Conservation (phyloP, 805 yeast genomes). For the Saccharomyces eubayanus region DNA sequence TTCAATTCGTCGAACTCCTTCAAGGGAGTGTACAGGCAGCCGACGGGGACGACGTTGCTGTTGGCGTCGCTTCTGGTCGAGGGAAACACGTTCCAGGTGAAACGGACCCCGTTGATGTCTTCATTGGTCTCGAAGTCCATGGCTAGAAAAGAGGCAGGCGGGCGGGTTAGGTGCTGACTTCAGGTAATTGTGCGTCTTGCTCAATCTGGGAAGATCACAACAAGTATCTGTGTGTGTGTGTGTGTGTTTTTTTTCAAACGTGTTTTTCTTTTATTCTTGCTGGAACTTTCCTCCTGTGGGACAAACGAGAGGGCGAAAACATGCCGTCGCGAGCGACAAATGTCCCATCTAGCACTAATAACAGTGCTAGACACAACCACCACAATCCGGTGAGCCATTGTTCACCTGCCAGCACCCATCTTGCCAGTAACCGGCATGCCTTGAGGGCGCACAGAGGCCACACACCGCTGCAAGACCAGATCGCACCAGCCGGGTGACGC, state of each 20-base stretch:
- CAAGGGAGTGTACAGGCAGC: conserved; percentile 91
- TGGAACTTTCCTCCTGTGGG: not conserved
- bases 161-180: not conserved
- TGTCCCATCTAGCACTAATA: not conserved
- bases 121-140: conserved; percentile 54
- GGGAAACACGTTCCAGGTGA: conserved; percentile 83
- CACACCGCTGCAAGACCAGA: too few relatives aligned
- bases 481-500: too few relatives aligned
- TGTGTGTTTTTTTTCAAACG: not conserved
- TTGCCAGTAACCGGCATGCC: too few relatives aligned
- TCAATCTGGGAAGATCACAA: not conserved
- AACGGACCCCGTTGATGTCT: conserved; percentile 65
- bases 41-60: conserved; percentile 88
- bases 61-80: conserved; percentile 81
- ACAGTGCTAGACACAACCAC: not conserved
- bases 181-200: not conserved
- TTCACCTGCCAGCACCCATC: too few relatives aligned
- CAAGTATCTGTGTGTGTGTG: not conserved
- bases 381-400: not conserved
- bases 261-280: not conserved
- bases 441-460: too few relatives aligned
- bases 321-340: not conserved
- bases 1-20: conserved; percentile 69
- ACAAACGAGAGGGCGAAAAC: not conserved
- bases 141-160: not conserved